A percentile compares a stretch with the other conserved stretches of the same genome.
These are phyloP conservation scores for Fomitopsis palustris DNA, from an alignment of 1,284 basidiomycete genomes.

Conservation along the genomic window DNA sequence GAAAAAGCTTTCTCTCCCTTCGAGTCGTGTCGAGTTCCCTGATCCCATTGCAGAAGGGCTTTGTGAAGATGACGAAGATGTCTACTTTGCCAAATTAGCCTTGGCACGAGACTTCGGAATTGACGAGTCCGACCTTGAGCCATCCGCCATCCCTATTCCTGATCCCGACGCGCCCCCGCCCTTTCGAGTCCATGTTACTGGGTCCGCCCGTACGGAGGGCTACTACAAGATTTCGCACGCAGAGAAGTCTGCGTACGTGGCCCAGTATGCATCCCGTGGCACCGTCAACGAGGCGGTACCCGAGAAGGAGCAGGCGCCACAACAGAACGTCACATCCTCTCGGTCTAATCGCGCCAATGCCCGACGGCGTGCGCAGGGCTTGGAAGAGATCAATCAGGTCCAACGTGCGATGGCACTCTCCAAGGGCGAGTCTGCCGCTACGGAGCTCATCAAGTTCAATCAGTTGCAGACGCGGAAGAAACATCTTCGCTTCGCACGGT, in stretches of 20 bases:
- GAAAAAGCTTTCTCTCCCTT: conserved; percentile 19
- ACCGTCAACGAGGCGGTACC: conserved; percentile 35
- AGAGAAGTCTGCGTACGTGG: conserved; percentile 88
- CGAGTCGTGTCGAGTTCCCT: conserved; percentile 48
- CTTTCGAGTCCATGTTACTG: conserved; percentile 71
- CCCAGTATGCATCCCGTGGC: conserved; percentile 67
- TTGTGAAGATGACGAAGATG: conserved; percentile 89
- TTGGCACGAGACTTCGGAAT: conserved; percentile 34
- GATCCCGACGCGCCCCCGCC: conserved; percentile 34
- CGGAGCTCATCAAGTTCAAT: conserved; percentile 91
- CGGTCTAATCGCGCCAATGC: conserved; percentile 93
- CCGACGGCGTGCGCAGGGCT: conserved; percentile 88
- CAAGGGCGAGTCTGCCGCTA: conserved; percentile 67
- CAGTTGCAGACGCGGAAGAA: conserved; percentile 98
- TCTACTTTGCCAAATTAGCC: conserved; percentile 80
- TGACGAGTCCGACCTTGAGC: conserved; percentile 25
- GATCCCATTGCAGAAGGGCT: conserved; percentile 59
- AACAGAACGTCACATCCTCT: conserved; percentile 68
- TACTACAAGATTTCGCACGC: conserved; percentile 92
- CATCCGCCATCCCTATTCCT: conserved; percentile 27
- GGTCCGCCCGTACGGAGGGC: conserved; percentile 89
- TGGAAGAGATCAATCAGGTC: conserved; percentile 91
- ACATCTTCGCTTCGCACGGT: conserved; percentile 92
- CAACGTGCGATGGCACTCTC: conserved; percentile 72
- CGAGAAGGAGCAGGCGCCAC: conserved; percentile 38